Evolutionary conservation across 345 rosid species (phyloP), one percentile per base, ranked within the genome.

Genomic region (Syzygium aromaticum): DNA sequence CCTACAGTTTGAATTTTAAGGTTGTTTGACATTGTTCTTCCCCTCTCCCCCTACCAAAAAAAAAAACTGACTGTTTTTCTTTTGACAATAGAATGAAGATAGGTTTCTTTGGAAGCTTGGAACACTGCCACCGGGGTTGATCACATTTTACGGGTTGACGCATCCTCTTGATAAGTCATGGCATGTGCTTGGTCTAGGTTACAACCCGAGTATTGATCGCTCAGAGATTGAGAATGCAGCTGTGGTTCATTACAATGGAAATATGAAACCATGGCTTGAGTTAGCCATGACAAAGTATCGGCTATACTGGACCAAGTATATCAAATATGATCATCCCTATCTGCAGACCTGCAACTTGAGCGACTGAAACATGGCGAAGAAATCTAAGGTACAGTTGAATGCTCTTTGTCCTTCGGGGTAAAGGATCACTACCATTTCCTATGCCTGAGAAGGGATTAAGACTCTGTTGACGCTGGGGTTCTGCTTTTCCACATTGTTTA

Each of bases 261-360:
- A 98, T 92, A 98, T 98, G 99, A 98, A 98, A 91, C 99, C 99
- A 3, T 98, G 99, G 99, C 92, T 98, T 86, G 99, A 98, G 93
- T 89, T 98, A 85, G 97, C 99, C 12, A 98, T 98, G 99, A 93
- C 99, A 51, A 98, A 95, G 87, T 98, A 98, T 86, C 93, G 99
- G 84, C 87, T 94, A 21, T 95, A 94, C 90, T 98, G 99, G 99
- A 93, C 95, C 87, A 96, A 93, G 90, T 96, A 96, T 91, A 93
- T 98, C 87, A 98, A 96, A 90, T 96, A 91, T 86, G 95, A 98
- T 90, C 98, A 98, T 92, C 98, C 98, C 22, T 96, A 96, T 88
- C 89, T 98, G 78, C 94, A 95, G 87, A 91, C 78, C 90, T 98
- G 99, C 96, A 95, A 94, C 84, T 90, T 96, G 46, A 93, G 92